phyloP scores from a whole-genome alignment of 805 yeast genomes.

The Saccharomycopsis sp. region DNA sequence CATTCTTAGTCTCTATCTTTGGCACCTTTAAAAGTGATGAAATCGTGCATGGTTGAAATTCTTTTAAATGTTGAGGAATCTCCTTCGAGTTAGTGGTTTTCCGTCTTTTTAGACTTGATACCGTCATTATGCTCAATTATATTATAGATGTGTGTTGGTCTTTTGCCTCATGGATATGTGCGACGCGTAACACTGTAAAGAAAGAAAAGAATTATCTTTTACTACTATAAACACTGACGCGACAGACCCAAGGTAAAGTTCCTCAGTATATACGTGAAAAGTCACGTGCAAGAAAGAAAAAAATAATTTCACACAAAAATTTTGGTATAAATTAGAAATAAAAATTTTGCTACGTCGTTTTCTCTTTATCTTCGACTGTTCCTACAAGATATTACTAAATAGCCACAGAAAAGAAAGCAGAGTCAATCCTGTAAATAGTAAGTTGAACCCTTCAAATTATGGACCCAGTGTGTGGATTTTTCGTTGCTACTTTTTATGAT shows the following conservation, averaged over 20 bases:
- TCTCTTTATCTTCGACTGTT: background rate
- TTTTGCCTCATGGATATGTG: no score
- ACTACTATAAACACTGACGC: background rate
- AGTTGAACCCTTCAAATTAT: background rate
- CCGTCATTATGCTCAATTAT: background rate
- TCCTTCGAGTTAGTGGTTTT: background rate
- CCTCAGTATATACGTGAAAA: no score
- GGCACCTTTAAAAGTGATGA: conserved; percentile 1
- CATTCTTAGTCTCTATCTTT: background rate
- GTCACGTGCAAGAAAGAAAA: no score
- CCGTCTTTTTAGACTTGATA: background rate
- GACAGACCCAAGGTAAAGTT: background rate
- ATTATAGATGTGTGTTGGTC: no score
- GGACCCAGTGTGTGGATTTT: background rate
- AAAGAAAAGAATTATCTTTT: background rate
- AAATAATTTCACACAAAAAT: background rate
- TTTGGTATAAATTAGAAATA: background rate
- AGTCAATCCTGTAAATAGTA: no score
- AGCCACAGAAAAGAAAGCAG: no score
- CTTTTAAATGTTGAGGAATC: conserved; percentile 5
- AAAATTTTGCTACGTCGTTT: background rate
- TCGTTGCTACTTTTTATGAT: conserved; percentile 7
- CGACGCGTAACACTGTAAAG: no score
- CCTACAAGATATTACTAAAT: no score
- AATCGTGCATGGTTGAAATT: conserved; percentile 4